Evolutionary conservation across 2,329 filamentous ascomycete species (phyloP).

Genomic region (Trichoderma oligosporum): DNA sequence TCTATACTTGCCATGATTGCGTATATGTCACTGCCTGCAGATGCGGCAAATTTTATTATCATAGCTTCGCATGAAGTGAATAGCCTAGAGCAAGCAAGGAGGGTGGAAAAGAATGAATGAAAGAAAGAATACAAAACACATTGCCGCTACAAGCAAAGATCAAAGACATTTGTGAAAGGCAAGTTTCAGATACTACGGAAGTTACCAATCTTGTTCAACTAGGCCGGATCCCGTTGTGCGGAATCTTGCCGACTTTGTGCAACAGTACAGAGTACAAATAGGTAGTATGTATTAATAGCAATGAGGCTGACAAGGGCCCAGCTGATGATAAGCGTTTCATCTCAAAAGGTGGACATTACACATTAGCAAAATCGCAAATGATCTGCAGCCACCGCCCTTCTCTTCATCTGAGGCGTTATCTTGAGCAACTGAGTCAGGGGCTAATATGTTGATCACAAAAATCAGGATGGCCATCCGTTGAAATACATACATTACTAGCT

Average conservation of each 20-base stretch:
- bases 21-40: too few species aligned
- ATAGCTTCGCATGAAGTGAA: too few species aligned
- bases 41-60: neutral
- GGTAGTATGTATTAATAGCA: neutral
- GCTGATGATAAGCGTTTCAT: constrained; percentile 4
- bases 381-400: constrained; percentile 5
- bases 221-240: too few species aligned
- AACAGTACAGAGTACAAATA: neutral
- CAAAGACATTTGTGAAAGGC: too few species aligned
- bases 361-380: neutral
- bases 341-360: neutral
- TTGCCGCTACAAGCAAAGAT: too few species aligned
- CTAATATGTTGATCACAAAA: neutral
- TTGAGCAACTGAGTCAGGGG: neutral
- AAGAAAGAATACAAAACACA: neutral
- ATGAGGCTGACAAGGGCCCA: neutral
- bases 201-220: too few species aligned
- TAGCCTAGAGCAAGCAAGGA: too few species aligned
- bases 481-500: neutral
- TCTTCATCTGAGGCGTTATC: neutral
- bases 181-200: too few species aligned
- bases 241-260: neutral
- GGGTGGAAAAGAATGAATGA: neutral
- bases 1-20: too few species aligned
- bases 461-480: neutral